Evolutionary conservation across 352 stramenopile genomes (phyloP), one percentile per base, ranked within the genome.

Genomic region (Pythium periplocum): DNA sequence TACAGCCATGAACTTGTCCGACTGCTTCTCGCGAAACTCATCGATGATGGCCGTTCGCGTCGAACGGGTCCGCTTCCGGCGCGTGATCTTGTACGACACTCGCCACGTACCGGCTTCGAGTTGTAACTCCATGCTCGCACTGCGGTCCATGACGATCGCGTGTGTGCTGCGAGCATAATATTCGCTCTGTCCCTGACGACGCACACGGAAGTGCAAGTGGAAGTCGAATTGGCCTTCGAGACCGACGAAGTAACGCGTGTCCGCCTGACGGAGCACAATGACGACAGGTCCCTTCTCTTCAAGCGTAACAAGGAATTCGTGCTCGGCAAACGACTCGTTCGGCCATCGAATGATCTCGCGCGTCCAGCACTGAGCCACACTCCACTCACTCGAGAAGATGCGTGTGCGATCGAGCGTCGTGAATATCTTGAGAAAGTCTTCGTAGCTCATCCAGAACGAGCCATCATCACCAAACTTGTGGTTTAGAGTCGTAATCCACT

Each of bases 371-470:
- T 78, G 68, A 42, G 62, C 59, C 10, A 78, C 50, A 2, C 50
- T 71, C 68, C 68, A 78, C 40, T 69, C 61, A n/a, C 51, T 46
- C 26, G 62, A 60, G 49, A 69, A 78, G 39, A 78, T 56, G 33
- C 68, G 62, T 48, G 68, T 78, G 58, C 65, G 65, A 43, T 77
- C 65, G 11, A 73, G 45, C 3, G 60, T 35, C 26, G 61, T 74
- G 44, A 77, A 77, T 26, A 55, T 64, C 10, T 62, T 59, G 39
- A 77, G 48, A 35, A 74, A 74, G 47, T 77, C 64, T 7, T 71
- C 58, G 58, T 72, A 86, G 31, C 43, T 57, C 68, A 88, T 88
- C 71, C 75, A 88, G 56, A 86, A 88, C 12, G 71, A 62, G 9
- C 77, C 75, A 43, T 88, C 75, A 56, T 86, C 73, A 17, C 65